These are phyloP conservation scores for Didymosphaeria variabile DNA, from an alignment of 2,329 filamentous ascomycete genomes.

Conservation along the genomic window DNA sequence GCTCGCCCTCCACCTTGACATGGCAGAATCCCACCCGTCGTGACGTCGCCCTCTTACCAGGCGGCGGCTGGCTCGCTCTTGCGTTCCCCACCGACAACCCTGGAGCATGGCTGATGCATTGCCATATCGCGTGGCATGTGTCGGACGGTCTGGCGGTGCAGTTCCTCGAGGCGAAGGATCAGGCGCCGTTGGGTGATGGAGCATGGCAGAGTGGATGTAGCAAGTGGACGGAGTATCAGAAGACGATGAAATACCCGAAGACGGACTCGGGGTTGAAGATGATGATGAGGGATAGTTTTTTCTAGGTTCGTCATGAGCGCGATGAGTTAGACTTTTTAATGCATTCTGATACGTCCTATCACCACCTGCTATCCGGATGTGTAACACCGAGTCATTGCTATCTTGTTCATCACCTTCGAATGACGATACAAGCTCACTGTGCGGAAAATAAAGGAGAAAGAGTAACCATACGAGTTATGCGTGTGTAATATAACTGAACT, in stretches of 20 bases:
- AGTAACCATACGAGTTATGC: too few species aligned
- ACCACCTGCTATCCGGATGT: too few species aligned
- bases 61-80: slow-evolving; percentile 53
- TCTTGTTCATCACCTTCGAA: too few species aligned
- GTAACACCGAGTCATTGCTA: too few species aligned
- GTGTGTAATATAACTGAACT: too few species aligned
- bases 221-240: slow-evolving; percentile 14
- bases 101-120: slow-evolving; percentile 52
- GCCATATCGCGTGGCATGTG: slow-evolving; percentile 59
- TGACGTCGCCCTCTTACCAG: slow-evolving; percentile 40
- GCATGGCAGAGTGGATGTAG: slow-evolving; percentile 14
- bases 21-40: slow-evolving; percentile 38
- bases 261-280: slow-evolving; percentile 18
- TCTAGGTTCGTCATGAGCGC: background rate
- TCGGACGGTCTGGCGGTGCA: slow-evolving; percentile 65
- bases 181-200: slow-evolving; percentile 10
- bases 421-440: too few species aligned
- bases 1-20: slow-evolving; percentile 19
- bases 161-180: slow-evolving; percentile 57
- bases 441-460: too few species aligned
- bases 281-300: background rate
- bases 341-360: too few species aligned
- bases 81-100: slow-evolving; percentile 64
- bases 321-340: too few species aligned
- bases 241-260: slow-evolving; percentile 18